Conservation (phyloP, 108 stramenopile species). For the Poteriospumella lacustris region DNA sequence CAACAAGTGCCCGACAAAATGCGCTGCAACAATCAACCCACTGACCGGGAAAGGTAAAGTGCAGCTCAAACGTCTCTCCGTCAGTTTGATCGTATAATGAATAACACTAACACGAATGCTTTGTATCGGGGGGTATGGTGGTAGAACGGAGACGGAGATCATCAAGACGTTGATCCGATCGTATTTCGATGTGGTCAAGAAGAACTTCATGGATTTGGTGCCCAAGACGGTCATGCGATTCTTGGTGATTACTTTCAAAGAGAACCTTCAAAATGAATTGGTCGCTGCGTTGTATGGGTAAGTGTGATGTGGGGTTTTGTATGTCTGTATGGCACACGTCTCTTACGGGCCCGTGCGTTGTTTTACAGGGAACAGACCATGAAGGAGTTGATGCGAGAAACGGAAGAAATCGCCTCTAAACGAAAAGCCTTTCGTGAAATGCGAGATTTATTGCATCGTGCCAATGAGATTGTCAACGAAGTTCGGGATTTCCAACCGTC, state of each 20-base stretch:
- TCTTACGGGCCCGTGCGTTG: not conserved
- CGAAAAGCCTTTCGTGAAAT: conserved; percentile 84
- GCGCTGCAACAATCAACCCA: not conserved
- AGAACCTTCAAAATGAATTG: conserved; percentile 81
- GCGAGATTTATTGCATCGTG: conserved; percentile 77
- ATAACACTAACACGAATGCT: not conserved
- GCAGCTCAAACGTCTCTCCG: too few species aligned
- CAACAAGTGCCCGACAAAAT: not conserved
- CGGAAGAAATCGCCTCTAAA: conserved; percentile 54
- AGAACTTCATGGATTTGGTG: conserved; percentile 92
- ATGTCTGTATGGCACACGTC: not conserved
- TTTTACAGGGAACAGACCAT: not conserved
- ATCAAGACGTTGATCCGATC: conserved; percentile 83
- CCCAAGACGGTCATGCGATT: conserved; percentile 99
- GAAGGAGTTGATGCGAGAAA: conserved; percentile 33
- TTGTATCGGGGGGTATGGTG: not conserved
- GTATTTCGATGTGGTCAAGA: conserved; percentile 90
- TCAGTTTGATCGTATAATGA: too few species aligned
- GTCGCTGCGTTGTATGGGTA: conserved; percentile 86
- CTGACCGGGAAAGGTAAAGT: not conserved
- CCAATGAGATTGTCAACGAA: conserved; percentile 89
- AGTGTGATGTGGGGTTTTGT: not conserved
- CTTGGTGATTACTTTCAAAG: conserved; percentile 87
- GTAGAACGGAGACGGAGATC: conserved; percentile 77
- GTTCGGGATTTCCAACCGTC: too few species aligned